Percentiles rank a stretch among this genome's conserved stretches.
Evolutionary conservation across 2,329 filamentous ascomycete species (phyloP).

Genomic region (Epichloe gansuensis): DNA sequence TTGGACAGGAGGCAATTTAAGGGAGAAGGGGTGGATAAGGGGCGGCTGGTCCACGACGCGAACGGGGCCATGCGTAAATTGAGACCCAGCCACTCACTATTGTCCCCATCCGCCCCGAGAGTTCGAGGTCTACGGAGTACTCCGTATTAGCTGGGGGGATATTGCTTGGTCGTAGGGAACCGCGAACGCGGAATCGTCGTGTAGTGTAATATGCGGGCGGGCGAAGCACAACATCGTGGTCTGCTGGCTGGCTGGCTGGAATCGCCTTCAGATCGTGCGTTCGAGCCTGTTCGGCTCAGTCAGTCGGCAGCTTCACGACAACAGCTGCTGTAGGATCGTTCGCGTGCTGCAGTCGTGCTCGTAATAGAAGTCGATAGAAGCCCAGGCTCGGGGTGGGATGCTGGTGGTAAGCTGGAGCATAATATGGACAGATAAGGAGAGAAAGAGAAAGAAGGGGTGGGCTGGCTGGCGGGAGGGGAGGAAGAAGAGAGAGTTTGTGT

Average conservation of each 20-base stretch:
- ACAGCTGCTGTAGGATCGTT: no score
- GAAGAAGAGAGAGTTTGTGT: neutral
- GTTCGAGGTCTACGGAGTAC: neutral
- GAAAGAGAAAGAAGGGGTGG: neutral
- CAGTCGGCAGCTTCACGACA: no score
- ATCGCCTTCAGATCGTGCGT: neutral
- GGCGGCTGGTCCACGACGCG: constrained; percentile 1
- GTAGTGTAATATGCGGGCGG: neutral
- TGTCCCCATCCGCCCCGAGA: neutral
- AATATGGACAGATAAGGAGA: neutral
- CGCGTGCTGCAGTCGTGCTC: neutral
- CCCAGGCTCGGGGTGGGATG: neutral
- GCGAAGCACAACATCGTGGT: neutral
- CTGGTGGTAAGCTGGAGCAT: neutral
- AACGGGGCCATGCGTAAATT: constrained; percentile 7
- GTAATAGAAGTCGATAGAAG: neutral
- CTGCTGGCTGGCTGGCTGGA: neutral
- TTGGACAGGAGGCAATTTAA: constrained; percentile 14
- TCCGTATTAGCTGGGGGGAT: neutral
- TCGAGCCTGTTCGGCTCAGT: neutral
- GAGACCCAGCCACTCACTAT: constrained; percentile 10
- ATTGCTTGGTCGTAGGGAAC: neutral
- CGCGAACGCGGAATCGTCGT: neutral
- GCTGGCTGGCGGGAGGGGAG: neutral
- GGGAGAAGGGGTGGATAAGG: constrained; percentile 9